phyloP scores from a whole-genome alignment of 768 basidiomycete genomes.

The Nevesoporus exiguus region DNA sequence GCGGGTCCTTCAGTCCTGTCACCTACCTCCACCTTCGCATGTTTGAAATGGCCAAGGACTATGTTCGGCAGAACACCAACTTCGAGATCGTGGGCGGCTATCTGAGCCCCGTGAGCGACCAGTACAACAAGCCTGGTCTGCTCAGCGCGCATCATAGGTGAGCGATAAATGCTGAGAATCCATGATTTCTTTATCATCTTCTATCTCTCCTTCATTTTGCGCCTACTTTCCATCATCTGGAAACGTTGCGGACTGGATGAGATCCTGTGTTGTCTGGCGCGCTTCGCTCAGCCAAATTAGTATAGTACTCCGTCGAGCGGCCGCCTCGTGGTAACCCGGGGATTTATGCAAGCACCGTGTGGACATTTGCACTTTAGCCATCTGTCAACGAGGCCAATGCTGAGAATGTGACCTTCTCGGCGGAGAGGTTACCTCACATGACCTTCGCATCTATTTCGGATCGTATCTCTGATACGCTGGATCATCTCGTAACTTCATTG shows the following conservation, averaged over 20 bases:
- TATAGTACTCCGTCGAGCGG: slow-evolving; percentile 8
- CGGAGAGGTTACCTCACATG: slow-evolving; percentile 13
- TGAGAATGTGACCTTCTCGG: slow-evolving; percentile 1
- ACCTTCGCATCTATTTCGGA: slow-evolving; percentile 7
- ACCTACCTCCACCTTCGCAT: slow-evolving; percentile 98
- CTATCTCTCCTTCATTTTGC: background rate
- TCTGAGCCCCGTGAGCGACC: slow-evolving; percentile 92
- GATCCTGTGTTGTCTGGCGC: slow-evolving; percentile 1
- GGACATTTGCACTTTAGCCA: slow-evolving; percentile 4
- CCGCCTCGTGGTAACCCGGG: slow-evolving; percentile 18
- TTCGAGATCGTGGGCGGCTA: slow-evolving; percentile 96
- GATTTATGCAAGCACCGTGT: background rate
- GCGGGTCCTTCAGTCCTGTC: slow-evolving; percentile 96
- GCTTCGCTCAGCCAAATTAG: slow-evolving; percentile 7
- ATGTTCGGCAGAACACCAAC: slow-evolving; percentile 84
- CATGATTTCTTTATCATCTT: background rate
- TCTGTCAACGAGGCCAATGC: background rate
- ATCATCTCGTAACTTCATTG: slow-evolving; percentile 6
- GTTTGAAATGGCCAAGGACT: slow-evolving; percentile 99
- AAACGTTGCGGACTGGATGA: background rate
- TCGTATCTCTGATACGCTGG: slow-evolving; percentile 10
- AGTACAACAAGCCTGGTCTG: slow-evolving; percentile 95
- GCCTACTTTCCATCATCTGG: background rate
- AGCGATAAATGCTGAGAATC: slow-evolving; percentile 32
- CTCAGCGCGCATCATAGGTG: slow-evolving; percentile 86